Conservation (phyloP, 2,329 filamentous ascomycete genomes). For the Capronia coronata region DNA sequence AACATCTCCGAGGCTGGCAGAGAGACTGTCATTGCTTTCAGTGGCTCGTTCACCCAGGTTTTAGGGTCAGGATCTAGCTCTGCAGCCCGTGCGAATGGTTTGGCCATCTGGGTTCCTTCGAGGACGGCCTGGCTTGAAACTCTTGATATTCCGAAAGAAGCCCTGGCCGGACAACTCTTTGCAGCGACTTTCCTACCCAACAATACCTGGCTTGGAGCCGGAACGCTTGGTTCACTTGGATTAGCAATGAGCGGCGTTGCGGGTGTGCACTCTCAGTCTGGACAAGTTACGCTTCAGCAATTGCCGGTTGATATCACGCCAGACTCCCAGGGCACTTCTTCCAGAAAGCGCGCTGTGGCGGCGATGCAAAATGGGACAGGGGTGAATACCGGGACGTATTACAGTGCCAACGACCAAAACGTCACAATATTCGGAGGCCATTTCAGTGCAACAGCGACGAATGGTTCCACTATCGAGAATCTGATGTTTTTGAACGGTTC, state of each 20-base stretch:
- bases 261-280: conserved; percentile 45
- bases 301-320: conserved; percentile 47
- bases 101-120: conserved; percentile 89
- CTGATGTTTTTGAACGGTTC: conserved; percentile 73
- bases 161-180: conserved; percentile 66
- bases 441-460: conserved; percentile 63
- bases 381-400: conserved; percentile 73
- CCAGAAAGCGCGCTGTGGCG: conserved; percentile 29
- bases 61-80: conserved; percentile 59
- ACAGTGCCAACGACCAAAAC: conserved; percentile 63
- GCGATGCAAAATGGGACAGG: conserved; percentile 34
- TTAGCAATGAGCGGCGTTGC: conserved; percentile 67
- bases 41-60: conserved; percentile 70
- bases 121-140: conserved; percentile 82
- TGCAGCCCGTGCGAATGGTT: conserved; percentile 60
- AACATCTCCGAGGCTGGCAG: conserved; percentile 65
- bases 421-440: conserved; percentile 83
- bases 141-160: conserved; percentile 53
- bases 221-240: conserved; percentile 72
- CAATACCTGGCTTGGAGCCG: conserved; percentile 63
- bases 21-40: conserved; percentile 71
- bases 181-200: conserved; percentile 60
- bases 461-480: conserved; percentile 70
- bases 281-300: conserved; percentile 34
- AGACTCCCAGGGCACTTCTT: conserved; percentile 23